These are phyloP conservation scores for Phytophthora nicotianae DNA, from an alignment of 352 stramenopile genomes.

Conservation along the genomic window DNA sequence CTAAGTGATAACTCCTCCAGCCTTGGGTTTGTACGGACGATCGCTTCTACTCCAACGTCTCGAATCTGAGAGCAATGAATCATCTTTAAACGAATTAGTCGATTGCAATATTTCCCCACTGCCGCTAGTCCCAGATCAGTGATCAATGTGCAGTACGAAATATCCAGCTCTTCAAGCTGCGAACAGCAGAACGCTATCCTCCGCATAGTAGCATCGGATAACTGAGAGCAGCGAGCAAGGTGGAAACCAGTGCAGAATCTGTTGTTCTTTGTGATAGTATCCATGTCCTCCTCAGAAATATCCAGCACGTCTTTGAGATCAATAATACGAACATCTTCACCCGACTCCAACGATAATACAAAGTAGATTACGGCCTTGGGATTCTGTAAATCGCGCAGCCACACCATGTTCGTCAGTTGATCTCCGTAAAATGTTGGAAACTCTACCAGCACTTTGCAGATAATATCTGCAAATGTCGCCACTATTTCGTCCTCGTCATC, in stretches of 20 bases:
- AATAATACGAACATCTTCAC: constrained; percentile 59
- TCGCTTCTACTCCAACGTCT: constrained; percentile 76
- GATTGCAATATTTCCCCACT: constrained; percentile 56
- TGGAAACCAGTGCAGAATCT: constrained; percentile 51
- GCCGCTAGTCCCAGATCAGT: constrained; percentile 58
- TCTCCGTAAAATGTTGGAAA: constrained; percentile 77
- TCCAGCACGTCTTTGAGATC: constrained; percentile 58
- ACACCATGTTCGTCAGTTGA: constrained; percentile 67
- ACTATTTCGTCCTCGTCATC: constrained; percentile 51
- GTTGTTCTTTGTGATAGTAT: constrained; percentile 62
- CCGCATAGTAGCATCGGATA: constrained; percentile 54
- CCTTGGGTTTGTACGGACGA: constrained; percentile 51
- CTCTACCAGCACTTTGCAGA: constrained; percentile 61
- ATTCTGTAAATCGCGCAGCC: constrained; percentile 58
- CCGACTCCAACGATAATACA: constrained; percentile 54
- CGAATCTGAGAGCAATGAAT: constrained; percentile 71
- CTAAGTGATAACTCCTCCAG: constrained; percentile 66
- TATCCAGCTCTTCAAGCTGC: constrained; percentile 79
- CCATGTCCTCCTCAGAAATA: constrained; percentile 62
- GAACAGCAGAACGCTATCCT: constrained; percentile 50
- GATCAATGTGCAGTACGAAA: constrained; percentile 70
- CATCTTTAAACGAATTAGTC: constrained; percentile 59
- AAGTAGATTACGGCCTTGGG: constrained; percentile 67
- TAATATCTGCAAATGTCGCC: constrained; percentile 67
- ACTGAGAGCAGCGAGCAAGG: constrained; percentile 40